phyloP scores from a whole-genome alignment of 345 rosid species.

The Combretum micranthum region DNA sequence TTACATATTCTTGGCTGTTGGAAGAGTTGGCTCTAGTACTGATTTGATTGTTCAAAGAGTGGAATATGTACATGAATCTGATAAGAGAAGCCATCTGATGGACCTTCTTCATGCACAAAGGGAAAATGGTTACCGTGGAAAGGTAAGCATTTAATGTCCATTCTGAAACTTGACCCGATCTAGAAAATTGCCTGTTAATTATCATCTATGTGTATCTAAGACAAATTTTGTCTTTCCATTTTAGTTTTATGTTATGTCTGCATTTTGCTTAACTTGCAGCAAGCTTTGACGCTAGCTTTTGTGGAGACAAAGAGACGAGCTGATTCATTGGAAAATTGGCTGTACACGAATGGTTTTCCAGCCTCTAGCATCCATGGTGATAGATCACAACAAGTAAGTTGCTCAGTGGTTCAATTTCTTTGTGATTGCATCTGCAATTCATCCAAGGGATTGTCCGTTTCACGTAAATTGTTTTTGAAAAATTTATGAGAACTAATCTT shows the following conservation, averaged over 20 bases:
- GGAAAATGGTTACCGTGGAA: conserved; percentile 65
- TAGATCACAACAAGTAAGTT: conserved; percentile 71
- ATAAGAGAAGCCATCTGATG: conserved; percentile 99
- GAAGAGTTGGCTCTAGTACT: conserved; percentile 97
- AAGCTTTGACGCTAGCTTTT: conserved; percentile 85
- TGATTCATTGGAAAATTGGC: conserved; percentile 86
- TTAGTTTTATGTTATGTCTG: background rate
- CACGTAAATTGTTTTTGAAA: background rate
- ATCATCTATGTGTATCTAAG: no score
- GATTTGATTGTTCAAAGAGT: conserved; percentile 96
- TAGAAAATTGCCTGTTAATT: background rate
- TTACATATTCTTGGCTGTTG: conserved; percentile 88
- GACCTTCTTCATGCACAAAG: conserved; percentile 97
- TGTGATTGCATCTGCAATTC: no score
- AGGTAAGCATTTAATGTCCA: conserved; percentile 34
- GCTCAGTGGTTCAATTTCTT: background rate
- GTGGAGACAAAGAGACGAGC: conserved; percentile 98
- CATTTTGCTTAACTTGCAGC: conserved; percentile 43
- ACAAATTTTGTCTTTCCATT: no score
- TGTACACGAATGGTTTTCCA: conserved; percentile 74
- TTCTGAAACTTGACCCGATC: background rate
- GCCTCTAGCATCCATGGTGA: conserved; percentile 96
- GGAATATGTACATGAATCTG: conserved; percentile 79
- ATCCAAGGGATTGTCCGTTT: background rate
- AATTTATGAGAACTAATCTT: no score